Base-by-base conservation (phyloP, 139 green algal genomes). In the Chlamydomonas eustigma region DNA sequence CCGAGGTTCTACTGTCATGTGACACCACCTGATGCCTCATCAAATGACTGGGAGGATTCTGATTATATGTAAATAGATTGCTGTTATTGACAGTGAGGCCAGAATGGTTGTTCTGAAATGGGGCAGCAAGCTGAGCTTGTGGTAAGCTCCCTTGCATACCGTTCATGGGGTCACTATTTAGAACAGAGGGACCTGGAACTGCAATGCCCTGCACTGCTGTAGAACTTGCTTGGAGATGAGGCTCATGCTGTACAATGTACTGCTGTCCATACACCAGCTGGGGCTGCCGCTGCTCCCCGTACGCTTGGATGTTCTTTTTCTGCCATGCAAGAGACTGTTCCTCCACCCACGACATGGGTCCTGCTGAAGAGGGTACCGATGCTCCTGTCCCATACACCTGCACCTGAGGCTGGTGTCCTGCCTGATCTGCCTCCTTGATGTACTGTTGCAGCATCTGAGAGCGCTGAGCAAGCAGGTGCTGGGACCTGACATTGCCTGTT, bases 241-340 rank as follows among this genome's bases (percentile, higher is more conserved):
- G 12, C 44, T 58, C 44, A 18, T 58, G 44, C 44, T 58, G 44
- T 58, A 58, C 44, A 58, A 58, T 58, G 44, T 58, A 58, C 44
- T 58, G 44, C 44, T 28, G 12, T 12, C 18, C 44, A 12, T 58
- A 18, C 18, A 58, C 44, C n/a, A n/a, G n/a, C 44, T 12, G 12
- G 18, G 44, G 44, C 18, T 12, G 12, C 44, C 12, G 12, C 44
- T 58, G 44, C 44, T 58, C 44, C 12, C 44, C 44, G 44, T 58
- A 58, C 44, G 18, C 18, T 18, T 58, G 44, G 44, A 18, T 18
- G 12, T 58, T 12, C 44, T 58, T 58, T 58, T 58, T 12, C 44
- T 58, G 44, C 44, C 44, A 58, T 28, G 44, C 44, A 58, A 58
- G 44, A 28, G 44, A 58, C 44, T 58, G 44, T 18, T 58, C 44